These are phyloP conservation scores for Emergomyces orientalis DNA, from an alignment of 2,329 filamentous ascomycete genomes.

Conservation along the genomic window DNA sequence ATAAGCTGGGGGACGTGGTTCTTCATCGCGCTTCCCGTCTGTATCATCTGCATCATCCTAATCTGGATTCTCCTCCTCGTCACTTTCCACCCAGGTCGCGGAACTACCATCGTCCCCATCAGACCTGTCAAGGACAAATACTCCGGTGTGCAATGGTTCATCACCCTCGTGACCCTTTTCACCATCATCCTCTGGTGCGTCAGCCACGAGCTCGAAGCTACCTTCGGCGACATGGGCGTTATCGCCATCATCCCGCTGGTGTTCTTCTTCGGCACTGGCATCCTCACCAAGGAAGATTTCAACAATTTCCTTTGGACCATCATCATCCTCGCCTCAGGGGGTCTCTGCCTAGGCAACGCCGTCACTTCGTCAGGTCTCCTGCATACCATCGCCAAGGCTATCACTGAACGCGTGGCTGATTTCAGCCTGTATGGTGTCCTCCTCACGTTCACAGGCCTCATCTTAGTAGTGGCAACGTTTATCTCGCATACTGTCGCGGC, in stretches of 20 bases:
- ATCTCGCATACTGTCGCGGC: conserved; percentile 97
- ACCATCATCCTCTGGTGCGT: conserved; percentile 92
- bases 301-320: conserved; percentile 99
- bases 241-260: conserved; percentile 94
- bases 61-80: conserved; percentile 83
- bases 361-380: conserved; percentile 88
- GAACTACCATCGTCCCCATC: conserved; percentile 85
- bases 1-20: conserved; percentile 97
- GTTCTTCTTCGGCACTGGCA: conserved; percentile 91
- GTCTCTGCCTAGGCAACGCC: conserved; percentile 82
- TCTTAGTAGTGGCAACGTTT: conserved; percentile 89
- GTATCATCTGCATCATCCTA: conserved; percentile 72
- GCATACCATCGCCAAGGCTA: conserved; percentile 71
- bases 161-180: conserved; percentile 66
- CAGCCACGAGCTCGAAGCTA: conserved; percentile 72
- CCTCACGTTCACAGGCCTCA: conserved; percentile 73
- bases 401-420: conserved; percentile 63
- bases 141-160: conserved; percentile 85
- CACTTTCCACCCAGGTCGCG: conserved; percentile 74
- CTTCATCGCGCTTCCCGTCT: conserved; percentile 88
- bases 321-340: conserved; percentile 92
- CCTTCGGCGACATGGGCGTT: conserved; percentile 97
- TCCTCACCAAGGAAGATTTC: conserved; percentile 96
- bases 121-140: conserved; percentile 82
- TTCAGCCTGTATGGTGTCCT: conserved; percentile 79